Percentiles rank a stretch among this genome's conserved stretches.
Evolutionary conservation across 2,329 filamentous ascomycete genomes (phyloP).

Genomic region (Verticillium nubilum): DNA sequence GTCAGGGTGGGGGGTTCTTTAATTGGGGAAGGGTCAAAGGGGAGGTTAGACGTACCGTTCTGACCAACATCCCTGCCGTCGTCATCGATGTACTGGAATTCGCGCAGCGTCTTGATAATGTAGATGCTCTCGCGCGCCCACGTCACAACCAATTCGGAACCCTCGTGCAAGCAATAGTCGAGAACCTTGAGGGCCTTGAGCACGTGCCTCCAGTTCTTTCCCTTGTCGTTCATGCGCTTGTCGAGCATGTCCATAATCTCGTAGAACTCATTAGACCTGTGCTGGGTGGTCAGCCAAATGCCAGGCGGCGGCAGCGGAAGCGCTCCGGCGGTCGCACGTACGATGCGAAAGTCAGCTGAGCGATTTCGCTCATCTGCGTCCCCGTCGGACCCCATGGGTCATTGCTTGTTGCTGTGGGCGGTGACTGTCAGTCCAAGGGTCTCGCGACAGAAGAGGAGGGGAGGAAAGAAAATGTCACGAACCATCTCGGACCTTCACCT

Average conservation of each 20-base stretch:
- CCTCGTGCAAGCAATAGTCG: slow-evolving; percentile 96
- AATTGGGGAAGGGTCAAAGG: background rate
- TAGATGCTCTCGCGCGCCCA: slow-evolving; percentile 98
- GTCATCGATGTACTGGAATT: slow-evolving; percentile 95
- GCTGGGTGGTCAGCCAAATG: background rate
- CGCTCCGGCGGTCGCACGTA: slow-evolving; percentile 40
- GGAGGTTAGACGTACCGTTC: slow-evolving; percentile 62
- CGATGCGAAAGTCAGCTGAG: slow-evolving; percentile 97
- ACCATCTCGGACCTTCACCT: slow-evolving; percentile 99
- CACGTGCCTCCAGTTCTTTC: slow-evolving; percentile 99
- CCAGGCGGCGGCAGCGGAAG: background rate
- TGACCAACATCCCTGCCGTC: slow-evolving; percentile 93
- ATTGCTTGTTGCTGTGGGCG: slow-evolving; percentile 82
- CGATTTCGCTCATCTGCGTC: slow-evolving; percentile 98
- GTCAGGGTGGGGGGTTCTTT: background rate
- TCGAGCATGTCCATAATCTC: slow-evolving; percentile 99
- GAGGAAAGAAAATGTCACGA: slow-evolving; percentile 24
- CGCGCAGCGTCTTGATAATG: slow-evolving; percentile 96
- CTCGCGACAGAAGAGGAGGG: background rate
- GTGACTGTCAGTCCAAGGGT: slow-evolving; percentile 19
- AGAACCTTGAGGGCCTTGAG: slow-evolving; percentile 96
- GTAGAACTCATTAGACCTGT: slow-evolving; percentile 91
- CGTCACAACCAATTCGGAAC: slow-evolving; percentile 91
- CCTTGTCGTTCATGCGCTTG: slow-evolving; percentile 97
- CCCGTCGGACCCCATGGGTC: slow-evolving; percentile 98